Evolutionary conservation across 1,284 basidiomycete genomes (phyloP).

Genomic region (Boletus semigastroideus): DNA sequence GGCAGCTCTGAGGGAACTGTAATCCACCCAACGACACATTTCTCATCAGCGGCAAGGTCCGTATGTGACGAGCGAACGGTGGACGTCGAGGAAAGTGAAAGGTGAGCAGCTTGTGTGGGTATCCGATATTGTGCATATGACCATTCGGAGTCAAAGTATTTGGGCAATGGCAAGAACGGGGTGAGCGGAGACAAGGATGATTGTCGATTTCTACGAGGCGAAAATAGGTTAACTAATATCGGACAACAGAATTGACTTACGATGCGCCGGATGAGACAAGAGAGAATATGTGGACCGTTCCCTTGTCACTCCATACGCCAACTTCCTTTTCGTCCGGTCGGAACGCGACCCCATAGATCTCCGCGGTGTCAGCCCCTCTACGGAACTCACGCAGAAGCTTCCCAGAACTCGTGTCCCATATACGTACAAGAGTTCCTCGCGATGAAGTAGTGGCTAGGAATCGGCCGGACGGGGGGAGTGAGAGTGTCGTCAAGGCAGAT

Average conservation of each 20-base stretch:
- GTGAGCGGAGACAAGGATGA: constrained; percentile 75
- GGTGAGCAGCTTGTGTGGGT: constrained; percentile 79
- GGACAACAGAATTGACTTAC: constrained; percentile 44
- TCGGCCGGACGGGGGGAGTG: constrained; percentile 76
- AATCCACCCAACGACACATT: constrained; percentile 85
- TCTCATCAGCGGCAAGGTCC: constrained; percentile 77
- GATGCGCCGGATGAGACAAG: constrained; percentile 62
- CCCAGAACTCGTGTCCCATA: constrained; percentile 83
- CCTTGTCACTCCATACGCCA: constrained; percentile 95
- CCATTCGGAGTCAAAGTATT: constrained; percentile 92
- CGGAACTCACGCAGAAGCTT: constrained; percentile 81
- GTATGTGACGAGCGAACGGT: constrained; percentile 53
- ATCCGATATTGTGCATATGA: constrained; percentile 93
- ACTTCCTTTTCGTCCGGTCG: constrained; percentile 77
- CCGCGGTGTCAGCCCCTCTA: constrained; percentile 87
- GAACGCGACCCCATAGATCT: constrained; percentile 87
- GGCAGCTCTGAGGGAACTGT: constrained; percentile 46
- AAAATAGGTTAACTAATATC: constrained; percentile 8
- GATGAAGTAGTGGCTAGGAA: constrained; percentile 85
- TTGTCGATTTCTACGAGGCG: constrained; percentile 64
- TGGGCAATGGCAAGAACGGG: constrained; percentile 80
- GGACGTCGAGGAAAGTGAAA: constrained; percentile 65
- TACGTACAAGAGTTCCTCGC: constrained; percentile 83
- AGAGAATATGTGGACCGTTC: constrained; percentile 90
- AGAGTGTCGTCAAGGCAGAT: constrained; percentile 75